Evolutionary conservation across 1,284 basidiomycete genomes (phyloP).

Genomic region (Chalciporus sp.): DNA sequence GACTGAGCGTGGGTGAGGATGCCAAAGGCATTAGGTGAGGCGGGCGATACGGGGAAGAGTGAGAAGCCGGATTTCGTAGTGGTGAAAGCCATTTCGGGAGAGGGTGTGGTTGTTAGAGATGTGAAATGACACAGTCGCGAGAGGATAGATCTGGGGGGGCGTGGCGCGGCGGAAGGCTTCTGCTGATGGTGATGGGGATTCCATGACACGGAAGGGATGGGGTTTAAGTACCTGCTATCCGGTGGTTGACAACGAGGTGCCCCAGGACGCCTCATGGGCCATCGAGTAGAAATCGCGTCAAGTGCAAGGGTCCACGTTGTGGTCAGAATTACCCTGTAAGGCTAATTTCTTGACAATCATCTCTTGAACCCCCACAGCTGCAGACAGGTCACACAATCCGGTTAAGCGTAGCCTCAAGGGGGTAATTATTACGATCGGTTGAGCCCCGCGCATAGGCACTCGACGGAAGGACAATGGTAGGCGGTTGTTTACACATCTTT

Average conservation of each 20-base stretch:
- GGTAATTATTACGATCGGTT: slow-evolving; percentile 2
- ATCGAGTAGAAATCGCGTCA: slow-evolving; percentile 9
- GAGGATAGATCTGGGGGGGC: background rate
- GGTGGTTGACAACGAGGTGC: slow-evolving; percentile 1
- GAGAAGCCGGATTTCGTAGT: slow-evolving; percentile 9
- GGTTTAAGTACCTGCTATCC: slow-evolving; percentile 11
- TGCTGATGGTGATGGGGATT: background rate
- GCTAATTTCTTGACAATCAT: slow-evolving; percentile 3
- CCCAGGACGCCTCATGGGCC: background rate
- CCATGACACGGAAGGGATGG: background rate
- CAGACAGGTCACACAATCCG: slow-evolving; percentile 1
- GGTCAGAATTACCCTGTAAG: slow-evolving; percentile 8
- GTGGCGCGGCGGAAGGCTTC: slow-evolving; percentile 4
- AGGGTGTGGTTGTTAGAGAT: background rate
- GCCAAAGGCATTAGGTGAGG: slow-evolving; percentile 13
- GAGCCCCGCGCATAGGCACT: too few species aligned
- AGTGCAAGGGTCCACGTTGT: background rate
- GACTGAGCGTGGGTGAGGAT: slow-evolving; percentile 17
- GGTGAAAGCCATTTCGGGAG: slow-evolving; percentile 14
- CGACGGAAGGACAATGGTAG: background rate
- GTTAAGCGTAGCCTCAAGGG: slow-evolving; percentile 3
- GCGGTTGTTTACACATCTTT: slow-evolving; percentile 22
- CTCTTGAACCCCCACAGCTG: slow-evolving; percentile 4
- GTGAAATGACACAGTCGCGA: slow-evolving; percentile 1
- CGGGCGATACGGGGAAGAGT: slow-evolving; percentile 8